These are phyloP conservation scores for Diospyros kaki DNA, from an alignment of 148 eudicot genomes.

Conservation along the genomic window DNA sequence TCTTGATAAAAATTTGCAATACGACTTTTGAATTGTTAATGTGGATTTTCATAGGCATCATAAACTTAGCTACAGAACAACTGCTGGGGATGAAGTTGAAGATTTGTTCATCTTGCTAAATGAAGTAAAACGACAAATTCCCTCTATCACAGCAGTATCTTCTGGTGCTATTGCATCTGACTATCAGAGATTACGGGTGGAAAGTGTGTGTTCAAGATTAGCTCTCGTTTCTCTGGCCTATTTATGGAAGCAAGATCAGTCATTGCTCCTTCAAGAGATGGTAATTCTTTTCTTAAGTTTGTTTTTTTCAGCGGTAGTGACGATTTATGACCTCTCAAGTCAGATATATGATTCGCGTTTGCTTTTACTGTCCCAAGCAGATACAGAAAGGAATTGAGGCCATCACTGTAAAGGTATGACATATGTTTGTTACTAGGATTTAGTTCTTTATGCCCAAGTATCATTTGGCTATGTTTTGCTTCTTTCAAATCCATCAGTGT, in stretches of 20 bases:
- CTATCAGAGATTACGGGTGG: conserved; percentile 92
- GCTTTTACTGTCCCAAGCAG: conserved; percentile 33
- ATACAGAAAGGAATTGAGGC: conserved; percentile 66
- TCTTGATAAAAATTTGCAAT: not conserved
- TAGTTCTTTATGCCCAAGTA: not conserved
- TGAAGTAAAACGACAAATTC: conserved; percentile 79
- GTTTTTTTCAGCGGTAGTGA: not conserved
- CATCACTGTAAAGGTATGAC: conserved; percentile 74
- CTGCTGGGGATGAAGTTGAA: conserved; percentile 98
- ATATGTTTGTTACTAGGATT: not conserved
- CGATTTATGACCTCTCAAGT: not conserved
- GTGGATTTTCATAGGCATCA: conserved; percentile 51
- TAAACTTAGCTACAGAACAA: conserved; percentile 68
- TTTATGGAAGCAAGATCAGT: conserved; percentile 93
- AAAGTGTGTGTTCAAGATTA: conserved; percentile 90
- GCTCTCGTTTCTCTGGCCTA: conserved; percentile 94
- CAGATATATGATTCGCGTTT: conserved; percentile 13
- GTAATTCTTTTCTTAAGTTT: conserved; percentile 22
- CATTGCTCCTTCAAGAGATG: conserved; percentile 81
- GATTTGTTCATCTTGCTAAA: conserved; percentile 74
- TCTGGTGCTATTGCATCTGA: conserved; percentile 99
- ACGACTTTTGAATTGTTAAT: not conserved
- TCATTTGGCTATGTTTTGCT: not conserved
- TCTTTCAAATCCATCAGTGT: too few species aligned
- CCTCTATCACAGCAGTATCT: conserved; percentile 72